These are phyloP conservation scores for Malus sylvestris DNA, from an alignment of 306 rosid species.

Conservation along the genomic window DNA sequence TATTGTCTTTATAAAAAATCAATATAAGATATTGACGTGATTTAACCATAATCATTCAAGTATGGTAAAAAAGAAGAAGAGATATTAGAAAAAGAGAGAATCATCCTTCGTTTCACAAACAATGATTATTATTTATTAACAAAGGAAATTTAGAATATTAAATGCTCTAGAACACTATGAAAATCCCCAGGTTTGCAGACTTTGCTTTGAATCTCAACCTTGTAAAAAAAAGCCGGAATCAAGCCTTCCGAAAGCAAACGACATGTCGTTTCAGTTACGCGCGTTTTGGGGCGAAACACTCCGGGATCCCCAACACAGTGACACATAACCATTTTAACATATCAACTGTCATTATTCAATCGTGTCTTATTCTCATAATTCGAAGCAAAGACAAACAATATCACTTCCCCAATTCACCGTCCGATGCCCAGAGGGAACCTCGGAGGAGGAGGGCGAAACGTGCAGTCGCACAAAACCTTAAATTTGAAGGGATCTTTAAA, in stretches of 20 bases:
- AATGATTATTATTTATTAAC: too few species aligned
- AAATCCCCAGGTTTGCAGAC: not conserved
- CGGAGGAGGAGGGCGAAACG: accelerated
- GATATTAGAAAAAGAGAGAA: too few species aligned
- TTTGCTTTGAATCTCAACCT: not conserved
- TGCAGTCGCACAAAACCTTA: too few species aligned
- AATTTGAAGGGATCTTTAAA: too few species aligned
- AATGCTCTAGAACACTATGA: too few species aligned
- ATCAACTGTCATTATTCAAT: not conserved
- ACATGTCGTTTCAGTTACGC: not conserved
- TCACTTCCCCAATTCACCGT: not conserved
- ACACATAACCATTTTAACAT: not conserved
- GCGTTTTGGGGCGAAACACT: not conserved
- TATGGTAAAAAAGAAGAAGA: too few species aligned
- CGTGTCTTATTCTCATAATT: not conserved
- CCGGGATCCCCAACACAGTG: not conserved
- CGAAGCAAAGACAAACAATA: not conserved
- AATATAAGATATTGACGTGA: too few species aligned
- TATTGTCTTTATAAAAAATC: too few species aligned
- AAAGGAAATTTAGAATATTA: not conserved
- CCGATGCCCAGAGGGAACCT: not conserved
- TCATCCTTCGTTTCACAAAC: too few species aligned
- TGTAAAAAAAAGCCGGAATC: not conserved
- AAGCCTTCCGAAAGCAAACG: not conserved
- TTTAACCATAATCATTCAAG: too few species aligned